These are phyloP conservation scores for Leccinum longicurvipes DNA, from an alignment of 768 basidiomycete genomes.

Conservation along the genomic window DNA sequence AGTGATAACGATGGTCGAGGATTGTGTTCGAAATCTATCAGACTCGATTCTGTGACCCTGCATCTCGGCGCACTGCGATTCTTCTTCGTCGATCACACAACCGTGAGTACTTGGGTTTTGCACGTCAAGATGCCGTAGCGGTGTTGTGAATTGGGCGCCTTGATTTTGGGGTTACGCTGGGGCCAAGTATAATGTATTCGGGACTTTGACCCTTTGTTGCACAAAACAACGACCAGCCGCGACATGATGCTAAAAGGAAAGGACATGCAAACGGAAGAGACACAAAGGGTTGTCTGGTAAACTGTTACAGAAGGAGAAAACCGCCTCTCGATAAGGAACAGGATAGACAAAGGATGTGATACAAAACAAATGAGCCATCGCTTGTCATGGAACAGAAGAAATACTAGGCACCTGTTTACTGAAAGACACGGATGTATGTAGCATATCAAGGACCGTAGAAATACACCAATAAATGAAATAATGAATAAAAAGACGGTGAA, in stretches of 20 bases:
- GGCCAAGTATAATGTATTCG: not conserved
- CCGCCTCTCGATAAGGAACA: not conserved
- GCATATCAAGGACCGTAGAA: constrained; percentile 1
- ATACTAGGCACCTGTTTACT: not conserved
- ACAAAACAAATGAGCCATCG: constrained; percentile 7
- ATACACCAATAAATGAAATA: not conserved
- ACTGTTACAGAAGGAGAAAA: not conserved
- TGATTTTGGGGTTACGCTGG: not conserved
- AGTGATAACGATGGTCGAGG: not conserved
- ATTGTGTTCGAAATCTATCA: not conserved
- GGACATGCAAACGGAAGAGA: no score
- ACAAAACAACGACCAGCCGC: not conserved
- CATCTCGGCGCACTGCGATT: not conserved
- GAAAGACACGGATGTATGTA: not conserved
- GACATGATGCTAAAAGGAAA: not conserved
- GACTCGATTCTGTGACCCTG: not conserved
- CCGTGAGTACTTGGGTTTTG: not conserved
- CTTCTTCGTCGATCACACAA: not conserved
- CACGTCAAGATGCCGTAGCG: not conserved
- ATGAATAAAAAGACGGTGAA: not conserved
- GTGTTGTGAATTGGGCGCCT: not conserved
- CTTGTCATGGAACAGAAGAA: not conserved
- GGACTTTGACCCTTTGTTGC: not conserved
- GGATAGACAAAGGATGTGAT: not conserved
- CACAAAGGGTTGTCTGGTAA: not conserved